These are phyloP conservation scores for Penicillium brevicompactum DNA, from an alignment of 2,329 filamentous ascomycete genomes.

Conservation along the genomic window DNA sequence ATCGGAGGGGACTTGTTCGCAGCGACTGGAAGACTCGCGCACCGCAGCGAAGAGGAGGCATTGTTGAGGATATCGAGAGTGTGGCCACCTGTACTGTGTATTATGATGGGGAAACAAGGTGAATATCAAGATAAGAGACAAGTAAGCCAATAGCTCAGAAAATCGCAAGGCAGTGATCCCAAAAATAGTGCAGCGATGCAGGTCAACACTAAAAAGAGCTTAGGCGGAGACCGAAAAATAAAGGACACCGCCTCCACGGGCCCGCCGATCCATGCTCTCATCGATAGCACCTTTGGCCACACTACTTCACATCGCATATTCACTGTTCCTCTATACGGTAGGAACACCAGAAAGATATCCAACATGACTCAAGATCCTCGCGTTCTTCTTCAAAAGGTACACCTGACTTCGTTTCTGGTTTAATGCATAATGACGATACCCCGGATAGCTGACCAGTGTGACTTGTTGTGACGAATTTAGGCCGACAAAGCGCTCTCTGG, in stretches of 20 bases:
- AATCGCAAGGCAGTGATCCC: not conserved
- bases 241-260: slow-evolving; percentile 26
- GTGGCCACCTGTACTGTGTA: not conserved
- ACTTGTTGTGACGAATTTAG: slow-evolving; percentile 50
- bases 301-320: slow-evolving; percentile 17
- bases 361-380: slow-evolving; percentile 76
- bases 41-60: slow-evolving; percentile 18
- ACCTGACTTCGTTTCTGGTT: slow-evolving; percentile 17
- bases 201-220: slow-evolving; percentile 5
- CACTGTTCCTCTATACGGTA: slow-evolving; percentile 1
- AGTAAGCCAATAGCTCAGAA: not conserved
- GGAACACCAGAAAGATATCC: slow-evolving; percentile 9
- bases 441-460: slow-evolving; percentile 29
- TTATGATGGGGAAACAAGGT: not conserved
- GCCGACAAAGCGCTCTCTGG: slow-evolving; percentile 80
- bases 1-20: not conserved
- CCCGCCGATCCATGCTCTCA: slow-evolving; percentile 26
- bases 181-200: not conserved
- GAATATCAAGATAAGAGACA: not conserved
- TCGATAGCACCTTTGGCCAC: slow-evolving; percentile 19
- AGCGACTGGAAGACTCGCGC: slow-evolving; percentile 18
- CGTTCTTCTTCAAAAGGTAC: slow-evolving; percentile 75
- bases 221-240: slow-evolving; percentile 13
- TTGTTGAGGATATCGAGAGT: not conserved
- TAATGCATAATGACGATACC: slow-evolving; percentile 27